These are phyloP conservation scores for Cyberlindnera maritima DNA, from an alignment of 805 yeast genomes.

Conservation along the genomic window DNA sequence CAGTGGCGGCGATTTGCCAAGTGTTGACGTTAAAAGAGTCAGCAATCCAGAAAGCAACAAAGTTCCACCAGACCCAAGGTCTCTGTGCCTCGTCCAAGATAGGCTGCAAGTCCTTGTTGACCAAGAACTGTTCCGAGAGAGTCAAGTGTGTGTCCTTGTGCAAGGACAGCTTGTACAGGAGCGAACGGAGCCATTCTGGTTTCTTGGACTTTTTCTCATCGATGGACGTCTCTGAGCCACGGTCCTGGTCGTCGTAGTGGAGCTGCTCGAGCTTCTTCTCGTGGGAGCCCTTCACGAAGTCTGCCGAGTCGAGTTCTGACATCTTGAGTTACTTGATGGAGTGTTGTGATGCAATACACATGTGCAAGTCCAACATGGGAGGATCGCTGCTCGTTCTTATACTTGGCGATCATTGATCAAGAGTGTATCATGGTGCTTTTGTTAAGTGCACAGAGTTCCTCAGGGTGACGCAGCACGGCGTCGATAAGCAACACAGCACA, in stretches of 20 bases:
- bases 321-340: background rate
- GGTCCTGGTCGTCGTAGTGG: constrained; percentile 11
- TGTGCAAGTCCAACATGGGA: background rate
- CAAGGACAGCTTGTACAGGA: constrained; percentile 17
- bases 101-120: constrained; percentile 75
- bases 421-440: background rate
- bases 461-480: constrained; percentile 6
- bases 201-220: constrained; percentile 6
- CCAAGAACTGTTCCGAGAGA: constrained; percentile 61
- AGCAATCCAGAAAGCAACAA: constrained; percentile 80
- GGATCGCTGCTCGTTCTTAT: background rate
- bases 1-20: constrained; percentile 90
- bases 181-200: constrained; percentile 9
- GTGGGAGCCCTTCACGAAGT: background rate
- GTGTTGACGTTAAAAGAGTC: constrained; percentile 89
- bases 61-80: constrained; percentile 83
- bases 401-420: background rate
- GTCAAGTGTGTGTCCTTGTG: constrained; percentile 38
- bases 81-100: constrained; percentile 65
- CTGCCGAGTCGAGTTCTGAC: background rate
- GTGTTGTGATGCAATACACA: no score
- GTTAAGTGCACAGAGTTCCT: constrained; percentile 4
- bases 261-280: constrained; percentile 8
- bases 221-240: constrained; percentile 10
- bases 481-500: constrained; percentile 1